Evolutionary conservation across 345 rosid species (phyloP).

Genomic region (Moricandia moricandioides): DNA sequence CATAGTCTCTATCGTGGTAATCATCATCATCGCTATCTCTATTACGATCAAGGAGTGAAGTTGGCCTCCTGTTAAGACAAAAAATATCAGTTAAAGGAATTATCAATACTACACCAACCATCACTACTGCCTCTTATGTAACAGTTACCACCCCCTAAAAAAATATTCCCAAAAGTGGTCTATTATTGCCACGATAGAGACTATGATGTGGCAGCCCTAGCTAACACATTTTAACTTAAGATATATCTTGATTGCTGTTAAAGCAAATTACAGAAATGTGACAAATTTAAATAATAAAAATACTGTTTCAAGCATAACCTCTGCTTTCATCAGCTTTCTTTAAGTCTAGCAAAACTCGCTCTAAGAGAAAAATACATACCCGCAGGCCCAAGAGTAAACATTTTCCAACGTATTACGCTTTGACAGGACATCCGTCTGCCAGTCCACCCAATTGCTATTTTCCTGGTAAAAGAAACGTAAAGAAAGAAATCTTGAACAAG

Average conservation of each 20-base stretch:
- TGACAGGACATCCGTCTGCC: conserved; percentile 66
- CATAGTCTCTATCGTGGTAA: conserved; percentile 93
- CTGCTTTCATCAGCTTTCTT: conserved; percentile 5
- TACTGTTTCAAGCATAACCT: conserved; percentile 1
- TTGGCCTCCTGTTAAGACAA: conserved; percentile 70
- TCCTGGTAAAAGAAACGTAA: conserved; percentile 45
- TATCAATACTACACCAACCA: conserved; percentile 4
- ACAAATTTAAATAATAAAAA: background rate
- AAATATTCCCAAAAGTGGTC: background rate
- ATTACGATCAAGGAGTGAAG: conserved; percentile 69
- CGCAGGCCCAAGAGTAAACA: conserved; percentile 84
- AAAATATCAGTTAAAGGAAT: conserved; percentile 17
- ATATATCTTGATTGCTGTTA: conserved; percentile 9
- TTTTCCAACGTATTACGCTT: conserved; percentile 84
- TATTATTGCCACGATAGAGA: conserved; percentile 11
- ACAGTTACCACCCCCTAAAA: background rate
- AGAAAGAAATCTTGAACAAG: background rate
- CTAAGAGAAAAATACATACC: conserved; percentile 49
- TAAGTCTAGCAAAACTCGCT: background rate
- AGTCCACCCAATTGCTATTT: conserved; percentile 66
- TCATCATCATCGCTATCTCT: conserved; percentile 95
- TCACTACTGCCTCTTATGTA: conserved; percentile 7
- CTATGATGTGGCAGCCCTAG: too few relatives aligned
- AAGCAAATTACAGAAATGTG: conserved; percentile 15
- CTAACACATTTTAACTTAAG: conserved; percentile 7